phyloP scores from a whole-genome alignment of 306 rosid genomes.

The Vigna reflexopilosa region DNA sequence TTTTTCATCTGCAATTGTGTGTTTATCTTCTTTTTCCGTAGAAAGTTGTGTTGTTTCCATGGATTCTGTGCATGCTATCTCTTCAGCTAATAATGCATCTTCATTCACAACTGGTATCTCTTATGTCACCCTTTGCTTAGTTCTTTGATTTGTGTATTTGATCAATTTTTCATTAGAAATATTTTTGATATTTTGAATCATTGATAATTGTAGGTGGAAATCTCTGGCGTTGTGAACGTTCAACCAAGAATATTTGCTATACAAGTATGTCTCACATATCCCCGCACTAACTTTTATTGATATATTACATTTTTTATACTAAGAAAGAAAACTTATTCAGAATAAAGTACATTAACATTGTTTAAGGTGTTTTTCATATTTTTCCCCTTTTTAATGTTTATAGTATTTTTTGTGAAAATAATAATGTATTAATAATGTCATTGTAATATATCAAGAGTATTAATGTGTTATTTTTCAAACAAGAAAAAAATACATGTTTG shows the following conservation, averaged over 20 bases:
- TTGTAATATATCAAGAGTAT: too few relatives aligned
- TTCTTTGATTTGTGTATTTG: background rate
- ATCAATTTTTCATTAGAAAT: background rate
- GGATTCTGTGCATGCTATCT: background rate
- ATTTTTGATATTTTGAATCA: background rate
- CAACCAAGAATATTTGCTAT: background rate
- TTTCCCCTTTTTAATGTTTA: too few relatives aligned
- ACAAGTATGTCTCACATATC: background rate
- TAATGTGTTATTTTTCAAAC: too few relatives aligned
- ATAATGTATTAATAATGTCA: too few relatives aligned
- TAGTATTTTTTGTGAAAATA: too few relatives aligned
- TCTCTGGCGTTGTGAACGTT: background rate
- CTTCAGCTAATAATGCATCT: background rate
- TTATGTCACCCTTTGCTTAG: too few relatives aligned
- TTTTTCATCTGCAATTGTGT: too few relatives aligned
- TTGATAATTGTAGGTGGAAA: background rate
- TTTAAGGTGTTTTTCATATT: too few relatives aligned
- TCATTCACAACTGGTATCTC: background rate
- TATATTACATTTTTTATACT: background rate
- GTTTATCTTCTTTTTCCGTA: too few relatives aligned
- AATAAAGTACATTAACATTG: too few relatives aligned
- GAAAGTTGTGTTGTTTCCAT: background rate
- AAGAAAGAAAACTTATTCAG: too few relatives aligned
- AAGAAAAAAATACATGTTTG: too few relatives aligned
- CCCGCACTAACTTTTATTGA: background rate